Evolutionary conservation across 169 alveolate genomes (phyloP), one percentile per base, ranked within the genome.

Genomic region (Fabrea salina): DNA sequence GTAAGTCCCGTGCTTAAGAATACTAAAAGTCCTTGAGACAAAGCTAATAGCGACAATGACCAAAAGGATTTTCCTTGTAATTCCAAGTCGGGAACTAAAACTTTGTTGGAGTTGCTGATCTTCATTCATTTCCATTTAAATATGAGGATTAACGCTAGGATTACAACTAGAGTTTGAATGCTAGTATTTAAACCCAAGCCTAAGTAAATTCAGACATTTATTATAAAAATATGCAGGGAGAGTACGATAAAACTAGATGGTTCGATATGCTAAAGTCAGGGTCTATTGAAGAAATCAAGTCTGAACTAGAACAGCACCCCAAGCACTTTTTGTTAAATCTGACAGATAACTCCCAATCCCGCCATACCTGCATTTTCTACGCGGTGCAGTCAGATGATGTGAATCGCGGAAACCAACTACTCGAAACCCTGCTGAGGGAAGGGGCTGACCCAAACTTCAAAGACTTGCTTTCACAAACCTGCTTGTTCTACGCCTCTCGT

Each of bases 371-470:
- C 5, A 19, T 64, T 33, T 64, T 64, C 33, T 41, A 37, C 30
- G 76, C 76, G 16, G 51, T 64, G 11, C 57, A 37, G 19, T 37
- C 56, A n/a, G 50, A 64, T 39, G 40, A 64, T 37, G 16, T 22
- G 13, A 22, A 32, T 19, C 27, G 56, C 32, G 76, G 57, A 22
- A 40, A 32, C 27, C 76, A 64, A 40, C 16, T 64, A 37, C 22
- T 64, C 16, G 76, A 64, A 35, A 19, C 40, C 40, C 30, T 64
- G 19, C 51, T 64, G 40, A 64, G 35, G 19, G 56, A 64, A 64
- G 82, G 82, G 16, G 82, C 66, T 1, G 79, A 71, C n/a, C 30
- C 83, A 0, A 33, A 44, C 25, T 44, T 39, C 35, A 37, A 33
- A 37, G 76, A 64, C 56, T 19, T 19, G 32, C 35, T 64, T 19